A percentile compares a stretch with the other conserved stretches of the same genome.
Evolutionary conservation across 2,329 filamentous ascomycete species (phyloP).

Genomic region (Colletotrichum salicis): DNA sequence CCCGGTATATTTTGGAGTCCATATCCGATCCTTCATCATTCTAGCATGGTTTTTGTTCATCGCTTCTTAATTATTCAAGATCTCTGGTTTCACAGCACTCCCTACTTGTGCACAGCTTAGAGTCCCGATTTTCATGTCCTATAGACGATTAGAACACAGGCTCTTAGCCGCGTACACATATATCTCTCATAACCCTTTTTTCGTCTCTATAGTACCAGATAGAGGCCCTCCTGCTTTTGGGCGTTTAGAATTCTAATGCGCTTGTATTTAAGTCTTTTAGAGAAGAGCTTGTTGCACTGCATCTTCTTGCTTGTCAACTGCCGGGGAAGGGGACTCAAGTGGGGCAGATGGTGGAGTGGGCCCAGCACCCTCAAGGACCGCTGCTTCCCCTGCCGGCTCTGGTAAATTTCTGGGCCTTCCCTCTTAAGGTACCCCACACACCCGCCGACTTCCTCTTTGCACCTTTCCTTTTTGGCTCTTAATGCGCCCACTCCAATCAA

Average conservation of each 20-base stretch:
- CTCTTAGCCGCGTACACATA: background rate
- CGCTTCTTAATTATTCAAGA: background rate
- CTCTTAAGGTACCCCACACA: conserved; percentile 5
- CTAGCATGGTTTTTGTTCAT: background rate
- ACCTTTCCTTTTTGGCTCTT: background rate
- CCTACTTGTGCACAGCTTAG: background rate
- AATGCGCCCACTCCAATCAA: background rate
- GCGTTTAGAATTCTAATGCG: background rate
- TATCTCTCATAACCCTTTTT: background rate
- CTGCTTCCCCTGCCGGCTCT: background rate
- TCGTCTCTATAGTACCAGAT: background rate
- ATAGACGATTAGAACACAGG: background rate
- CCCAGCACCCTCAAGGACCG: background rate
- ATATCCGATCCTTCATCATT: background rate
- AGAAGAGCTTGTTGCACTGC: conserved; percentile 7
- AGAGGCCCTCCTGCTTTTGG: background rate
- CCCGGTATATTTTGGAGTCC: background rate
- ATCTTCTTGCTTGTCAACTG: conserved; percentile 9
- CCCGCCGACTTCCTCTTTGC: background rate
- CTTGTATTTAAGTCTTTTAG: background rate
- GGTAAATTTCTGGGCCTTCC: background rate
- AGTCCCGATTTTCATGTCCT: background rate
- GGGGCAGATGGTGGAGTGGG: conserved; percentile 21
- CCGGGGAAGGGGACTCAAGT: background rate
- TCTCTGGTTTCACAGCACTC: background rate